These are phyloP conservation scores for Erodium chrysanthum DNA, from an alignment of 441 rosid genomes.

Conservation along the genomic window DNA sequence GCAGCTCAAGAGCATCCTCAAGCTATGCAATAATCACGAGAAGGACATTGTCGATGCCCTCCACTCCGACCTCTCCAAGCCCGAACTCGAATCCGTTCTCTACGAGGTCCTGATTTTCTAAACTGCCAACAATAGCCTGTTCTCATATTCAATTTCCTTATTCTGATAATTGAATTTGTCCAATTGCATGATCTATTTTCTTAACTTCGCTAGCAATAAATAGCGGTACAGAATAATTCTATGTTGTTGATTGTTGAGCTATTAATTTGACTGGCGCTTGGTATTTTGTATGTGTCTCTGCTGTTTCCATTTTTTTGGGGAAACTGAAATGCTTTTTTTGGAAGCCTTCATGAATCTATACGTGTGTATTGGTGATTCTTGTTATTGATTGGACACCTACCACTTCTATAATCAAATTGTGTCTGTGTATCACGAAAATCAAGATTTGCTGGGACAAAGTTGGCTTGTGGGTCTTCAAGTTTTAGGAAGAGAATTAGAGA, in stretches of 20 bases:
- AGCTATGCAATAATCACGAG: conserved; percentile 43
- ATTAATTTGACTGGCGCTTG: too few species aligned
- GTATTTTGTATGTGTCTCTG: too few species aligned
- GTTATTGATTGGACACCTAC: not conserved
- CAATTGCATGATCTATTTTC: not conserved
- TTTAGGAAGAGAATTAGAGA: not conserved
- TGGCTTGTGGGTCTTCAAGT: not conserved
- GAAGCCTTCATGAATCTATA: not conserved
- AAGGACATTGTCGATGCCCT: conserved; percentile 49
- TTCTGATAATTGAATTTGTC: not conserved
- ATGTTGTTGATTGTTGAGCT: too few species aligned
- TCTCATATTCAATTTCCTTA: not conserved
- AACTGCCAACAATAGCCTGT: not conserved
- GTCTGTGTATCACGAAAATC: not conserved
- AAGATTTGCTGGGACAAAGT: too few species aligned
- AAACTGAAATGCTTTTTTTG: not conserved
- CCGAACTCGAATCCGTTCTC: conserved; percentile 45
- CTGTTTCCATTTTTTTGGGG: not conserved
- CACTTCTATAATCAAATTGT: not conserved
- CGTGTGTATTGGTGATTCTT: not conserved
- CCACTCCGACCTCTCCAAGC: conserved; percentile 52
- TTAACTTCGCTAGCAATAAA: too few species aligned
- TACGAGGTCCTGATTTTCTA: conserved; percentile 38
- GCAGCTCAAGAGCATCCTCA: conserved; percentile 44
- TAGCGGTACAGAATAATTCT: too few species aligned